Conservation (phyloP, 495 filamentous ascomycete genomes). For the Xylaria scruposa region DNA sequence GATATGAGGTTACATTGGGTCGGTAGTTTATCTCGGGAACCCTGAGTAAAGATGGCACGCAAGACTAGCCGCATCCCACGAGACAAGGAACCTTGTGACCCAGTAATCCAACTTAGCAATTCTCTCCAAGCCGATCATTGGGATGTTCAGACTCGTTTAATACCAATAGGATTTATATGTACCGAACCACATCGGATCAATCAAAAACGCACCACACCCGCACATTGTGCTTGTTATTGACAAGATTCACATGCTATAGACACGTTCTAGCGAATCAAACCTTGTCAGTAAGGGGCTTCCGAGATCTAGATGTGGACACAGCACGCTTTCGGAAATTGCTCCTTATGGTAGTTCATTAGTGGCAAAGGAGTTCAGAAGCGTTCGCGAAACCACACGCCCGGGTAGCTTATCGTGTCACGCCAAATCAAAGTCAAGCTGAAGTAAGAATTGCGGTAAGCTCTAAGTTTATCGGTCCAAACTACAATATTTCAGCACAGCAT, state of each 20-base stretch:
- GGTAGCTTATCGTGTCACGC: slow-evolving; percentile 5
- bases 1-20: slow-evolving; percentile 28
- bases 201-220: background rate
- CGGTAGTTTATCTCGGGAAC: slow-evolving; percentile 25
- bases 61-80: slow-evolving; percentile 18
- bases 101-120: slow-evolving; percentile 14
- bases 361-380: background rate
- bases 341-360: background rate
- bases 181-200: background rate
- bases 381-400: slow-evolving; percentile 2
- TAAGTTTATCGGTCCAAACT: background rate
- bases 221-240: background rate
- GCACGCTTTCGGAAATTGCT: slow-evolving; percentile 2
- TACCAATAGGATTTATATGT: background rate
- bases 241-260: slow-evolving; percentile 1
- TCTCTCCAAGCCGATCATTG: slow-evolving; percentile 23
- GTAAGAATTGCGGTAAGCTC: background rate
- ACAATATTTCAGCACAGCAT: background rate
- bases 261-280: background rate
- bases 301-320: background rate
- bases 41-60: background rate
- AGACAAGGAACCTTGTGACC: slow-evolving; percentile 9
- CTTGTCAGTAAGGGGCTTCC: background rate
- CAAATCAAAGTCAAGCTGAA: background rate
- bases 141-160: slow-evolving; percentile 1